phyloP scores from a whole-genome alignment of 352 stramenopile species.

The Globisporangium echinulatum region DNA sequence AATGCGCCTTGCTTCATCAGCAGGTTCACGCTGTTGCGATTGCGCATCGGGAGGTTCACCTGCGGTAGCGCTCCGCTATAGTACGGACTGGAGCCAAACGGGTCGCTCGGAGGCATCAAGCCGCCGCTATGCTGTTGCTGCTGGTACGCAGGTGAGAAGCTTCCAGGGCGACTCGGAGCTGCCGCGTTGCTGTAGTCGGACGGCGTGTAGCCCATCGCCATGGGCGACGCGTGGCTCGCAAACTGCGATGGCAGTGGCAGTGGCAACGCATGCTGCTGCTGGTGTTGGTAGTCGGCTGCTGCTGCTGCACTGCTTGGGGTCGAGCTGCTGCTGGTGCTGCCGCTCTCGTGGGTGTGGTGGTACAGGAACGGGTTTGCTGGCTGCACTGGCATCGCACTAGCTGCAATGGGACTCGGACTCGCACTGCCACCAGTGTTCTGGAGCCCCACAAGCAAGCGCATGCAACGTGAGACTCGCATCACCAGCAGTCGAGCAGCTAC shows the following conservation, averaged over 20 bases:
- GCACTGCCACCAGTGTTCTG: slow-evolving; percentile 5
- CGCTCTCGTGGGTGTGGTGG: slow-evolving; percentile 15
- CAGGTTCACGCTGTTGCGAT: slow-evolving; percentile 30
- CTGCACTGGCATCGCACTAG: neutral
- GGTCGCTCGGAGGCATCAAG: slow-evolving; percentile 11
- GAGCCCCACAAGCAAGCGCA: neutral
- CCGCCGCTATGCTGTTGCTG: slow-evolving; percentile 6
- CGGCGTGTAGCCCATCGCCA: slow-evolving; percentile 26
- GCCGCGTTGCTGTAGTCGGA: slow-evolving; percentile 2
- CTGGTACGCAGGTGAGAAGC: slow-evolving; percentile 9
- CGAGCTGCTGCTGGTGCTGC: slow-evolving; percentile 11
- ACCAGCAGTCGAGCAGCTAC: no score
- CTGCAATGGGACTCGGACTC: neutral
- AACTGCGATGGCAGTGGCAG: no score
- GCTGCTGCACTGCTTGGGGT: no score
- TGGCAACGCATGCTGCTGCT: slow-evolving; percentile 4
- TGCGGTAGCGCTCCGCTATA: slow-evolving; percentile 17
- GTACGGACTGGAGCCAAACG: slow-evolving; percentile 22
- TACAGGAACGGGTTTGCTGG: slow-evolving; percentile 24
- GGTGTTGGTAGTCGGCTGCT: slow-evolving; percentile 9
- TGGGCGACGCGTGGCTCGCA: slow-evolving; percentile 18
- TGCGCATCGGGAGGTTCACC: slow-evolving; percentile 57
- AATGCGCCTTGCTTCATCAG: slow-evolving; percentile 41
- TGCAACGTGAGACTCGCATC: no score
- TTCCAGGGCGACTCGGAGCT: slow-evolving; percentile 6